Evolutionary conservation across 805 yeast genomes (phyloP).

Genomic region (Ogataea degrootiae): DNA sequence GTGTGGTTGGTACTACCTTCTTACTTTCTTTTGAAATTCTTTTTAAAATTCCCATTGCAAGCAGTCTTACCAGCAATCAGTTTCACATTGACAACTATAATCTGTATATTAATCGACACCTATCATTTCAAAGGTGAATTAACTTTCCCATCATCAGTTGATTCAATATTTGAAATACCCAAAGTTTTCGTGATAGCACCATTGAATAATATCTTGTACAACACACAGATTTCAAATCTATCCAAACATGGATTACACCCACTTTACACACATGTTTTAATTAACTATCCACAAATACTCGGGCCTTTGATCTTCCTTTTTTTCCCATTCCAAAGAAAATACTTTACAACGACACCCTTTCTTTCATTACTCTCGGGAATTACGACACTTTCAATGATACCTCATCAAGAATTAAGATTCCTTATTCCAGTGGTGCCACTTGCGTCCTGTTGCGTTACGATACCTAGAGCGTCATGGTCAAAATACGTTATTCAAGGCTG

Average conservation of each 20-base stretch:
- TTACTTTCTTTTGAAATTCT: constrained; percentile 39
- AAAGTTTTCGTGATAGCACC: constrained; percentile 58
- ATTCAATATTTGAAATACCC: background rate
- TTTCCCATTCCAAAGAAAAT: constrained; percentile 34
- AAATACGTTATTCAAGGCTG: constrained; percentile 38
- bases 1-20: constrained; percentile 70
- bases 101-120: constrained; percentile 54
- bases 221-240: constrained; percentile 53
- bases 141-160: background rate
- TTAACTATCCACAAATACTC: constrained; percentile 73
- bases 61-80: constrained; percentile 33
- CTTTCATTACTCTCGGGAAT: constrained; percentile 61
- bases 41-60: constrained; percentile 31
- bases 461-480: constrained; percentile 11
- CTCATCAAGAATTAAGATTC: constrained; percentile 94
- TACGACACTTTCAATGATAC: constrained; percentile 58
- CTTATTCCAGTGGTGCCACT: constrained; percentile 75
- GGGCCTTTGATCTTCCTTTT: constrained; percentile 66
- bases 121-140: constrained; percentile 17
- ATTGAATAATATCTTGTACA: constrained; percentile 70
- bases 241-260: constrained; percentile 82
- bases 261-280: constrained; percentile 62
- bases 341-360: constrained; percentile 50
- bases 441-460: constrained; percentile 45
- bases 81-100: constrained; percentile 30